A percentile compares a stretch with the other conserved stretches of the same genome.
phyloP scores from a whole-genome alignment of 1,284 basidiomycete species.

The Marasmius oreades region DNA sequence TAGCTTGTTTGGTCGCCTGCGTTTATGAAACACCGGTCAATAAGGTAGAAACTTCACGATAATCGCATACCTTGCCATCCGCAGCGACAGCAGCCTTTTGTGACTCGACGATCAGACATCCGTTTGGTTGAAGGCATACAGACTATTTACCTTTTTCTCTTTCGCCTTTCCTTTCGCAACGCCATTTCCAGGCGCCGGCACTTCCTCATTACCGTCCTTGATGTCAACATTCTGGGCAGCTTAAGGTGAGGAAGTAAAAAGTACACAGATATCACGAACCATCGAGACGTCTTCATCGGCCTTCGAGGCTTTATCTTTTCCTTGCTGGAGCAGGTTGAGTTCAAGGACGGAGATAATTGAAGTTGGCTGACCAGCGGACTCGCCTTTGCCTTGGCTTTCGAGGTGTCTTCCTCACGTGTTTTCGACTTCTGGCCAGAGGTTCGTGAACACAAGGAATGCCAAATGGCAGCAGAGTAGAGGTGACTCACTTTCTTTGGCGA shows the following conservation, averaged over 20 bases:
- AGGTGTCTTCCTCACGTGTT: not conserved
- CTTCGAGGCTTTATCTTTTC: not conserved
- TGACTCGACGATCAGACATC: too few relatives aligned
- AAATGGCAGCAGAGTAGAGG: not conserved
- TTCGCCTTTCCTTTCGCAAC: not conserved
- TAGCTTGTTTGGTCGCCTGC: not conserved
- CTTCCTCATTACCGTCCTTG: not conserved
- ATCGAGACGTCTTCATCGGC: not conserved
- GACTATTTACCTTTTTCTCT: too few relatives aligned
- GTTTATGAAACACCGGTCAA: not conserved
- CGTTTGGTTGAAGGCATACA: too few relatives aligned
- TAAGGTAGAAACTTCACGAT: not conserved
- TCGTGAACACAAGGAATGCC: too few relatives aligned
- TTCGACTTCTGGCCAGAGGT: not conserved
- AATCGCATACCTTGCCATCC: not conserved
- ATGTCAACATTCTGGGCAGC: not conserved
- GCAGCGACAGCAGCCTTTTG: not conserved
- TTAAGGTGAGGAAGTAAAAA: not conserved
- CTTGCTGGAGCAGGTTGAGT: not conserved
- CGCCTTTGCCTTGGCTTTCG: not conserved
- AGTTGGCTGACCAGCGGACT: not conserved
- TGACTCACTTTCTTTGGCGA: not conserved
- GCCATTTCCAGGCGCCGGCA: not conserved
- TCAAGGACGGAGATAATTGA: not conserved
- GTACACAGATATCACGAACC: not conserved